Evolutionary conservation across 768 basidiomycete species (phyloP), one percentile per base, ranked within the genome.

Genomic region (Lactarius hengduanensis): DNA sequence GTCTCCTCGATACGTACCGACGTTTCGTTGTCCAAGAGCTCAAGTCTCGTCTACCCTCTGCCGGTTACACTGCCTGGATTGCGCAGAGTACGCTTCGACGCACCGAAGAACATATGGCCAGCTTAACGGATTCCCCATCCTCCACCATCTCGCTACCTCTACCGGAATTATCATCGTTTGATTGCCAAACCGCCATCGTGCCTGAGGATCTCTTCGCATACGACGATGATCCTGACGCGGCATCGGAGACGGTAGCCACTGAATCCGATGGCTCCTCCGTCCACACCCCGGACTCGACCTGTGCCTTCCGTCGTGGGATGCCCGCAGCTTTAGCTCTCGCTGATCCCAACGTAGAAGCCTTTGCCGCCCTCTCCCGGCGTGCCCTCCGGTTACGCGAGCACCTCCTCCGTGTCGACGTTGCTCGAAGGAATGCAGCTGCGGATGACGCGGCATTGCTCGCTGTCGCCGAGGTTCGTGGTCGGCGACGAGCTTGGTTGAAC

Each of bases 401-500:
- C 28, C 78, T 80, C 20, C 73, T 77, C 9, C 81, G 83, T 57
- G 74, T 79, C 38, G 76, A 73, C 55, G 78, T 77, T 59, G 76
- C 74, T 56, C 78, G 75, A 58, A 78, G 75, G 65, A 82, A 78
- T 70, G 73, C 78, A 40, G 74, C 74, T 45, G 78, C 77, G 28
- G 81, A 79, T 43, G 78, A 77, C 69, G 71, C 57, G 68, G 71
- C 69, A 62, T 64, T 71, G 67, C 73, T 68, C 64, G 64, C 67
- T 18, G 74, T 84, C 7, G 77, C 90, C 28, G 87, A 88, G 73
- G 79, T 84, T 47, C 82, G 82, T 68, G 83, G 84, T 40, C 80
- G 84, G 45, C 80, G 90, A 36, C 80, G 88, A 11, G 89, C 89
- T 8, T 91, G 89, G 89, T 79, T 84, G 62, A 84, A 84, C 67